Percentiles rank a stretch among this genome's conserved stretches.
Evolutionary conservation across 139 green algal genomes (phyloP).

Genomic region (Chlamydomonas asymmetrica): DNA sequence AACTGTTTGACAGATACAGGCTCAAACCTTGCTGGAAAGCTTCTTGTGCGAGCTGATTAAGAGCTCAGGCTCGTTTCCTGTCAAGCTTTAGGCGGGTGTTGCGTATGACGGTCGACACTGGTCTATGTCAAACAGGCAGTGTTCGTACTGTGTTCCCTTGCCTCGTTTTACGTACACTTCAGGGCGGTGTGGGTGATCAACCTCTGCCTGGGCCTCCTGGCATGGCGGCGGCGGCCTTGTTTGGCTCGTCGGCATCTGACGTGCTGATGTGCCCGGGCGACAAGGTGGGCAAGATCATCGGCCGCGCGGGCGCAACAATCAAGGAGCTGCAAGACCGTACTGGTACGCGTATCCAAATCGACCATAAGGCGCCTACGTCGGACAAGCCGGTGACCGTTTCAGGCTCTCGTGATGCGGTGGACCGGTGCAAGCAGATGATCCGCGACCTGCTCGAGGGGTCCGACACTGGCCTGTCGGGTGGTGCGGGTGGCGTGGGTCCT

Average conservation of each 20-base stretch:
- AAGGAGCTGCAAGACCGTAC: conserved; percentile 74
- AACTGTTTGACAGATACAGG: too few relatives aligned
- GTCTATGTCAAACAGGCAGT: too few relatives aligned
- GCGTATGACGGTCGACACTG: too few relatives aligned
- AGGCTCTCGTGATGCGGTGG: conserved; percentile 50
- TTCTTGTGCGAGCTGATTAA: too few relatives aligned
- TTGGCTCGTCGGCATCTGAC: neutral
- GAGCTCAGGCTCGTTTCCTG: too few relatives aligned
- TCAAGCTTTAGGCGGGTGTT: too few relatives aligned
- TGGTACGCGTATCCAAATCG: conserved; percentile 76
- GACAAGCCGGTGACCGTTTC: conserved; percentile 78
- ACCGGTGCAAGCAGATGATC: conserved; percentile 53
- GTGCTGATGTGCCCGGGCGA: conserved; percentile 16
- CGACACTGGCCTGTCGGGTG: conserved; percentile 2
- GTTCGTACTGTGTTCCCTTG: too few relatives aligned
- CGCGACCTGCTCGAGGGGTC: conserved; percentile 38
- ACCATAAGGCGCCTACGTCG: conserved; percentile 65
- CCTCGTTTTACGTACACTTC: too few relatives aligned
- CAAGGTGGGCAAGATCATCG: conserved; percentile 86
- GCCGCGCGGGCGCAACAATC: conserved; percentile 85
- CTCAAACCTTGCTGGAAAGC: too few relatives aligned
- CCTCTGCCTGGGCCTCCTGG: too few relatives aligned
- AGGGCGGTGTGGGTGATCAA: too few relatives aligned
- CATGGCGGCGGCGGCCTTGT: too few relatives aligned
- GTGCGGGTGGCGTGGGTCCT: conserved; percentile 1